These are phyloP conservation scores for Trichoderma sp. DNA, from an alignment of 2,329 filamentous ascomycete genomes.

Conservation along the genomic window DNA sequence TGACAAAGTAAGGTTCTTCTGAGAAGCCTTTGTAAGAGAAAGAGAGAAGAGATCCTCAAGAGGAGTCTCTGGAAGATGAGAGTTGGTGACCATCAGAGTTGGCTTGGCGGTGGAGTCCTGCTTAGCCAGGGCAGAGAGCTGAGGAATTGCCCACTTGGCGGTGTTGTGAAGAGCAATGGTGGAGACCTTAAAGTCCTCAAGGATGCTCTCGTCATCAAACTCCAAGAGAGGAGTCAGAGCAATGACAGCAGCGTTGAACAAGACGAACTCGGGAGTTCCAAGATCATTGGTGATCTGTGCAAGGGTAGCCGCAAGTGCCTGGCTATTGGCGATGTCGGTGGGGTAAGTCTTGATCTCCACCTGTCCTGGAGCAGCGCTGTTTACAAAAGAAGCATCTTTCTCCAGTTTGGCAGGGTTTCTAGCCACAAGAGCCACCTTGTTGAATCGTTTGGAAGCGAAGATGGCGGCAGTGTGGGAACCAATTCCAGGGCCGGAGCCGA, in stretches of 20 bases:
- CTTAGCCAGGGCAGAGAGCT: conserved; percentile 36
- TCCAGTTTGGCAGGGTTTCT: conserved; percentile 42
- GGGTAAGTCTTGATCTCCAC: conserved; percentile 42
- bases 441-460: conserved; percentile 81
- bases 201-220: conserved; percentile 43
- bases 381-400: conserved; percentile 34
- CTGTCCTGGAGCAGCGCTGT: conserved; percentile 29
- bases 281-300: conserved; percentile 40
- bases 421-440: conserved; percentile 48
- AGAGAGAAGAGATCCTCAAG: conserved; percentile 47
- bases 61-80: conserved; percentile 46
- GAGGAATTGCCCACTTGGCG: conserved; percentile 47
- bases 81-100: conserved; percentile 49
- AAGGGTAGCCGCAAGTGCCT: conserved; percentile 38
- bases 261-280: conserved; percentile 46
- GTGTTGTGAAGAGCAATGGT: conserved; percentile 47
- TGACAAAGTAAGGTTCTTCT: conserved; percentile 48
- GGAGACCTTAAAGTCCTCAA: conserved; percentile 50
- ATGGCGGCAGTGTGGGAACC: conserved; percentile 88
- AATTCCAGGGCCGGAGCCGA: conserved; percentile 86
- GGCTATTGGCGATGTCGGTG: conserved; percentile 44
- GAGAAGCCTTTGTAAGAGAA: conserved; percentile 50
- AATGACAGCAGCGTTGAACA: conserved; percentile 54
- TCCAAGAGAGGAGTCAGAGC: conserved; percentile 41
- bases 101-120: conserved; percentile 36